Base-by-base conservation (phyloP, 371 early-diverging fungal genomes). In the Rhizopus delemar region DNA sequence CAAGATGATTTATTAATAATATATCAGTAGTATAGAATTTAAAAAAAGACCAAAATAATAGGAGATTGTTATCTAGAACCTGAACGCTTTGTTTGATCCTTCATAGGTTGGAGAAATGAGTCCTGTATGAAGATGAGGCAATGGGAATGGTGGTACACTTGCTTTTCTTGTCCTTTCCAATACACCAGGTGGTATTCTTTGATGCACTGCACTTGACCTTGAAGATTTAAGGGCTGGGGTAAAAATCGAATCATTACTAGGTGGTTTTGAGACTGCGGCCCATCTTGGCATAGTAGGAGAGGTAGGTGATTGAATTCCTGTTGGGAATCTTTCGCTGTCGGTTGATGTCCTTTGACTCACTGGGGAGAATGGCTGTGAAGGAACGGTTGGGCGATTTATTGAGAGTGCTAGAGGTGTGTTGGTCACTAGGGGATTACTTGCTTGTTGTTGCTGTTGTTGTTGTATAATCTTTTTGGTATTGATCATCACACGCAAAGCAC, bases 401-500 rank as follows among this genome's bases (percentile, higher is more conserved):
- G 12, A 9, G 39, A 39, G 12, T 2, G 39, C 2, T 13, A n/a
- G 43, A 5, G 43, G n/a, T 43, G 43, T 36, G 39, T 39, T 9
- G 12, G 39, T 12, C 43, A 43, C 22, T 22, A 22, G 22, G 43
- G 43, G 43, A 11, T n/a, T 5, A 43, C 5, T 5, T 11, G 43
- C 13, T 43, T 75, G 71, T 49, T 74, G 70, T 13, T 70, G 73
- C 13, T 81, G 81, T 34, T 84, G 82, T 35, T 82, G 82, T 51
- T 80, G 81, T 32, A 83, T 66, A 74, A 82, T 81, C 59, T 82
- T 85, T 50, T 81, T 83, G 34, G 86, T 79, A 45, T 73, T 73
- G 43, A 85, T 74, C 86, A 88, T 85, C 13, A 86, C 82, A 29
- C 84, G 74, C 16, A 88, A 63, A 0, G 86, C 83, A 22, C 88